Conservation (phyloP, 176 grass and related monocot species). For the Saccharum spontaneum region DNA sequence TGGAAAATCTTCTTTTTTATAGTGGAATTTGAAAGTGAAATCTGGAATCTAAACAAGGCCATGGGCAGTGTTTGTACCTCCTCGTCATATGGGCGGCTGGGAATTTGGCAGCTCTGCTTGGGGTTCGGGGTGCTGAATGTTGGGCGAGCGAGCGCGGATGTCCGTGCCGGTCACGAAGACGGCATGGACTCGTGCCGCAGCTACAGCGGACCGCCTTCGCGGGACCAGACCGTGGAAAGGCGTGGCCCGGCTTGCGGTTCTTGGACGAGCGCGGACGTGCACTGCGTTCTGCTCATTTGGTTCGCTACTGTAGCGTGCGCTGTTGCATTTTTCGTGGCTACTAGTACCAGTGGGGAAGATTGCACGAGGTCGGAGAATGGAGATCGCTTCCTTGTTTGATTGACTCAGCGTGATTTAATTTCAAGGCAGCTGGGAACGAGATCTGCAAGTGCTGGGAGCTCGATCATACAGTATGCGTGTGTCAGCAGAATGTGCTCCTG, state of each 20-base stretch:
- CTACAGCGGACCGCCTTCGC: neutral
- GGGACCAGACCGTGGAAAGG: neutral
- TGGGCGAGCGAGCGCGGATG: neutral
- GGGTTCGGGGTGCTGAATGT: neutral
- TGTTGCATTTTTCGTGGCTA: neutral
- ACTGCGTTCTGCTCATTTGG: neutral
- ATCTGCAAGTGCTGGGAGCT: too few species aligned
- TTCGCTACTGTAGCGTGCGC: neutral
- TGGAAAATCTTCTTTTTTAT: too few species aligned
- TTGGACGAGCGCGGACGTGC: neutral
- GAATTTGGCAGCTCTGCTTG: neutral
- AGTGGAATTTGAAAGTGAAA: too few species aligned
- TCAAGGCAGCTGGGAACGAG: too few species aligned
- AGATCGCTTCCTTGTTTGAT: neutral
- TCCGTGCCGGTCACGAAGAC: neutral
- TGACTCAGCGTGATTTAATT: too few species aligned
- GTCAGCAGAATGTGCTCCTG: neutral
- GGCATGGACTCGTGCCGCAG: constrained; percentile 3
- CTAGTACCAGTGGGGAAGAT: neutral
- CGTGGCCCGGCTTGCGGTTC: neutral
- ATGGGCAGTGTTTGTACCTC: neutral
- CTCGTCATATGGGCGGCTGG: neutral
- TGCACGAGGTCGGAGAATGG: neutral
- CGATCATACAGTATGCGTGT: neutral
- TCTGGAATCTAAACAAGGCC: too few species aligned